phyloP scores from a whole-genome alignment of 805 yeast genomes.

The Kuraishia capsulata region DNA sequence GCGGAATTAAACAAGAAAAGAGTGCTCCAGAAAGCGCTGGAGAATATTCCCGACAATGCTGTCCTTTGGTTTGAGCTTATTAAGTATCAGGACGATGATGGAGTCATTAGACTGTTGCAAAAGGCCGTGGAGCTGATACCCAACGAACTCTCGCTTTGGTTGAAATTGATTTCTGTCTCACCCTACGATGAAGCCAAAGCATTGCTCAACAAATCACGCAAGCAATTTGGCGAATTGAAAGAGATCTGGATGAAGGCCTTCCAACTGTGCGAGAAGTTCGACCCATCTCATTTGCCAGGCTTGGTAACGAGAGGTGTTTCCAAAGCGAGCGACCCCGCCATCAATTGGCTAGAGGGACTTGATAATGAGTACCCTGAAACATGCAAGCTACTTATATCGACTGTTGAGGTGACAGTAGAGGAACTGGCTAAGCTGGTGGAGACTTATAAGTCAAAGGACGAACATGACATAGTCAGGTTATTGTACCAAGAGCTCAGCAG shows the following conservation, averaged over 20 bases:
- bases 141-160: conserved; percentile 55
- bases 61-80: conserved; percentile 65
- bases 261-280: conserved; percentile 45
- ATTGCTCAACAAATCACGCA: conserved; percentile 53
- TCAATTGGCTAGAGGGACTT: background rate
- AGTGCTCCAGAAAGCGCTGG: conserved; percentile 65
- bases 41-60: conserved; percentile 45
- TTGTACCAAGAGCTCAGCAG: conserved; percentile 6
- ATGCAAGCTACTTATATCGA: background rate
- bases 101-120: conserved; percentile 36
- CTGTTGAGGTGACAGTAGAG: background rate
- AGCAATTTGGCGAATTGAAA: conserved; percentile 33
- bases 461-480: conserved; percentile 2
- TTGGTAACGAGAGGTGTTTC: too few relatives aligned
- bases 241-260: conserved; percentile 66
- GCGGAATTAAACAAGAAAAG: conserved; percentile 43
- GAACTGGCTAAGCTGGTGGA: background rate
- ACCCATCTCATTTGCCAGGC: background rate
- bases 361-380: background rate
- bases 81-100: conserved; percentile 43
- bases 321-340: background rate
- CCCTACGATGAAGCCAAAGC: conserved; percentile 38
- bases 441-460: background rate
- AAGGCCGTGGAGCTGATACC: conserved; percentile 71
- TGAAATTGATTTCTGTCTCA: conserved; percentile 35